phyloP scores from a whole-genome alignment of 2,329 filamentous ascomycete species.

The Mollisiaceae sp. region DNA sequence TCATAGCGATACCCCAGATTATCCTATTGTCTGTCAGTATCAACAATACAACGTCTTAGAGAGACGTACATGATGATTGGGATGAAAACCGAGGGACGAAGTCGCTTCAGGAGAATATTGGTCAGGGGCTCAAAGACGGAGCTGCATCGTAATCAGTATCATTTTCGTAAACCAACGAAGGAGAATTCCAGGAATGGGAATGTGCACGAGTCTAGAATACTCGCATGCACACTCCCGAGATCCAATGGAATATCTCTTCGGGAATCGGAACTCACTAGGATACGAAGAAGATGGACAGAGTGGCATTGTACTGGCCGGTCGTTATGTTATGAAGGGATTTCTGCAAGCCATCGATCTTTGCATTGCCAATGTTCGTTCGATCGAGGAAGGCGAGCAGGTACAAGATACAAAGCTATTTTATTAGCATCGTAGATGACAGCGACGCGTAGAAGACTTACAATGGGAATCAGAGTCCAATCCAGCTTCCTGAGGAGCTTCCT shows the following conservation, averaged over 20 bases:
- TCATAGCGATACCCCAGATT: constrained; percentile 71
- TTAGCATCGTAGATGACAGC: constrained; percentile 23
- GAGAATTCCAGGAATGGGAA: not conserved
- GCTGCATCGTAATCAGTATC: not conserved
- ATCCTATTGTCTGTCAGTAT: constrained; percentile 47
- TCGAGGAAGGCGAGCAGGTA: constrained; percentile 78
- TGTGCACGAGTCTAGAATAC: not conserved
- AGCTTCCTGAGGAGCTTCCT: constrained; percentile 65
- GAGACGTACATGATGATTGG: constrained; percentile 77
- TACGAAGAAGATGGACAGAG: constrained; percentile 84
- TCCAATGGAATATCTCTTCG: not conserved
- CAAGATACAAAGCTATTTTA: constrained; percentile 64
- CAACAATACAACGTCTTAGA: constrained; percentile 42
- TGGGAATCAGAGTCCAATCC: constrained; percentile 65
- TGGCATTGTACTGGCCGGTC: constrained; percentile 71
- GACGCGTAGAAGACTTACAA: constrained; percentile 43
- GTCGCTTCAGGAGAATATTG: constrained; percentile 73
- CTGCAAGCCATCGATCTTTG: constrained; percentile 65
- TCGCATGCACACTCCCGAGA: constrained; percentile 1
- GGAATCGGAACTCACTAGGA: constrained; percentile 59
- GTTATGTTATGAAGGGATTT: constrained; percentile 62
- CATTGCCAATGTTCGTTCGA: constrained; percentile 81
- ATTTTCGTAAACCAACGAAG: not conserved
- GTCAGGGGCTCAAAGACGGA: constrained; percentile 77
- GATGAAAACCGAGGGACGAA: constrained; percentile 79